Percentiles rank a stretch among this genome's conserved stretches.
These are phyloP conservation scores for Saccharomyces pastorianus DNA, from an alignment of 1,139 yeast species.

Conservation along the genomic window DNA sequence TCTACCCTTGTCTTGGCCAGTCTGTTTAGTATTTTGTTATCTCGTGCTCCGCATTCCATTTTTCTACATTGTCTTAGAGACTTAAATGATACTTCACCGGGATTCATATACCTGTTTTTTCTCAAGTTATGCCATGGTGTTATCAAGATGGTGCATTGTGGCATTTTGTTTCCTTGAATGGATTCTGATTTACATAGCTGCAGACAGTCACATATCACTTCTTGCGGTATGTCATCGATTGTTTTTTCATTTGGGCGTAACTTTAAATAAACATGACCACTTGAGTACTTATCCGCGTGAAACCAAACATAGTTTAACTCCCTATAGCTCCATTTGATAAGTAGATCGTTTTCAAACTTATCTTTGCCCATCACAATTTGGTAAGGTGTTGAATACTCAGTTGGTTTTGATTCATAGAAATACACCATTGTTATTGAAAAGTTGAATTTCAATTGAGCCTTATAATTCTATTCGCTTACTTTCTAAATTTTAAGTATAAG, in stretches of 20 bases:
- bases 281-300: conserved; percentile 71
- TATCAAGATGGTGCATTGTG: conserved; percentile 60
- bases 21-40: conserved; percentile 56
- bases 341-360: conserved; percentile 65
- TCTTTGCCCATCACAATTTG: conserved; percentile 56
- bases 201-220: conserved; percentile 52
- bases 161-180: conserved; percentile 66
- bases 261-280: conserved; percentile 75
- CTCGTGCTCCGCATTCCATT: conserved; percentile 48
- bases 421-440: conserved; percentile 22
- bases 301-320: conserved; percentile 62
- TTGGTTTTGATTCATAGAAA: conserved; percentile 23
- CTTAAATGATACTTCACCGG: conserved; percentile 75
- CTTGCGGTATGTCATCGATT: conserved; percentile 42
- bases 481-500: no score
- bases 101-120: conserved; percentile 68
- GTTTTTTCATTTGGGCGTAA: conserved; percentile 40
- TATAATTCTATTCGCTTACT: background rate
- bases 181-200: conserved; percentile 78
- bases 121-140: conserved; percentile 72
- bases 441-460: background rate
- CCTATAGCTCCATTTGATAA: conserved; percentile 62
- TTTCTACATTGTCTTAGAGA: conserved; percentile 48
- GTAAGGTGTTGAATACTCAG: conserved; percentile 13
- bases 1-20: conserved; percentile 62